Evolutionary conservation across 495 filamentous ascomycete genomes (phyloP).

Genomic region (Trichoderma orchidacearum): DNA sequence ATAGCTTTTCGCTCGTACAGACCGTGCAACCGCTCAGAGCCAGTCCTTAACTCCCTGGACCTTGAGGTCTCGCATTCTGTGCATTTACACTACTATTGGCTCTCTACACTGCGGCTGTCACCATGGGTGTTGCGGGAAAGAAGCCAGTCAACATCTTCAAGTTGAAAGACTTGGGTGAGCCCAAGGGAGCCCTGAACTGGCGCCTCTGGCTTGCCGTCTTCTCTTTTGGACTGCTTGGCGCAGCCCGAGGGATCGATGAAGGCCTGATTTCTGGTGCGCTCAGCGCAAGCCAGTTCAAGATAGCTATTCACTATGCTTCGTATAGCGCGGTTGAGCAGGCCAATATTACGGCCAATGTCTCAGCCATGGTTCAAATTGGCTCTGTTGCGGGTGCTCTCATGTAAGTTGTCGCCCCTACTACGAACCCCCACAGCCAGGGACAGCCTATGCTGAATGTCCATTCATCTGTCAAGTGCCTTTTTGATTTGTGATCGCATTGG

Average conservation of each 20-base stretch:
- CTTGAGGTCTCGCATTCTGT: not conserved
- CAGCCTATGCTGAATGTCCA: not conserved
- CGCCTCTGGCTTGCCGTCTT: conserved; percentile 50
- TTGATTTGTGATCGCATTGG: conserved; percentile 53
- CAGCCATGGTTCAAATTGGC: conserved; percentile 61
- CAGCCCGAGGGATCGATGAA: conserved; percentile 60
- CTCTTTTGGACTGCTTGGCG: conserved; percentile 56
- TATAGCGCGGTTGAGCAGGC: conserved; percentile 39
- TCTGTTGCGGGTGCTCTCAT: conserved; percentile 51
- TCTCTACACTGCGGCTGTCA: conserved; percentile 6
- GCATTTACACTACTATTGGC: no score
- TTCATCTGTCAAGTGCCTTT: conserved; percentile 32
- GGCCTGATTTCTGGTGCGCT: conserved; percentile 56
- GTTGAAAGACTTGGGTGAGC: conserved; percentile 38
- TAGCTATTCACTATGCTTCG: conserved; percentile 40
- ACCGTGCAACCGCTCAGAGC: no score
- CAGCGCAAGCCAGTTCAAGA: conserved; percentile 47
- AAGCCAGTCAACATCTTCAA: conserved; percentile 56
- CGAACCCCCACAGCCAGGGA: no score
- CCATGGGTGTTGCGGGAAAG: conserved; percentile 48
- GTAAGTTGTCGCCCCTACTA: no score
- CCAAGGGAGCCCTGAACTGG: conserved; percentile 49
- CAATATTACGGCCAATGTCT: conserved; percentile 55
- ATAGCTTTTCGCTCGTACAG: no score
- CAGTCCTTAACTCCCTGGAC: not conserved